Percentiles rank a stretch among this genome's conserved stretches.
phyloP scores from a whole-genome alignment of 352 stramenopile species.

The Elongisporangium prolatum region DNA sequence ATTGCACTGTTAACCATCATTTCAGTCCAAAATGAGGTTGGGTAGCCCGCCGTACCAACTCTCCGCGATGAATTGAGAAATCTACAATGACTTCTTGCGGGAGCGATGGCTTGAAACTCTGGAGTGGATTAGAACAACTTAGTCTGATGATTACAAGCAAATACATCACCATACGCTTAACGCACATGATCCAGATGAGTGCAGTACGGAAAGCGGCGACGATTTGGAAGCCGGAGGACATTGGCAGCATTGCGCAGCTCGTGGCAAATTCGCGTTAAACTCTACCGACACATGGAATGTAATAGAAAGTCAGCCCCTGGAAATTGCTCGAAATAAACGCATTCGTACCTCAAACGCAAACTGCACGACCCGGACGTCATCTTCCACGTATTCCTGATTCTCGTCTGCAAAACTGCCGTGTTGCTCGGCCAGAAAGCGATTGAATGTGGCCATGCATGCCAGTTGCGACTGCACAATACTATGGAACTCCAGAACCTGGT shows the following conservation, averaged over 20 bases:
- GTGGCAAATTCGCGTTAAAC: slow-evolving; percentile 46
- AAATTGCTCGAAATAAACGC: background rate
- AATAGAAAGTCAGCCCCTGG: background rate
- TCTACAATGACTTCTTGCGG: slow-evolving; percentile 75
- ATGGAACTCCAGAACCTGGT: slow-evolving; percentile 85
- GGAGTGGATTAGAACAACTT: background rate
- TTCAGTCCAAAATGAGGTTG: background rate
- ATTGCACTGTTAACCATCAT: background rate
- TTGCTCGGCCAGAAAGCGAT: slow-evolving; percentile 40
- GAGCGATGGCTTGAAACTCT: slow-evolving; percentile 71
- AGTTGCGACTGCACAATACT: slow-evolving; percentile 57
- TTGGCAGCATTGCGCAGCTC: slow-evolving; percentile 68
- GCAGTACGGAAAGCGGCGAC: slow-evolving; percentile 74
- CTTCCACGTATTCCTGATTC: slow-evolving; percentile 10
- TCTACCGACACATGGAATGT: slow-evolving; percentile 4
- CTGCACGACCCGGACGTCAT: slow-evolving; percentile 50
- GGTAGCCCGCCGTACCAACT: slow-evolving; percentile 35
- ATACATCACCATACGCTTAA: slow-evolving; percentile 1
- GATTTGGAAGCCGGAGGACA: slow-evolving; percentile 67
- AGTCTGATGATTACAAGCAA: slow-evolving; percentile 4
- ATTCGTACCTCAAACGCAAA: slow-evolving; percentile 29
- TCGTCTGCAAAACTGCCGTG: slow-evolving; percentile 34
- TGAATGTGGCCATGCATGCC: slow-evolving; percentile 36
- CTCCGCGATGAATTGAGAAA: slow-evolving; percentile 77
- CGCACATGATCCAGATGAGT: slow-evolving; percentile 75